These are phyloP conservation scores for Clavispora phyllophila DNA, from an alignment of 805 yeast species.

Conservation along the genomic window DNA sequence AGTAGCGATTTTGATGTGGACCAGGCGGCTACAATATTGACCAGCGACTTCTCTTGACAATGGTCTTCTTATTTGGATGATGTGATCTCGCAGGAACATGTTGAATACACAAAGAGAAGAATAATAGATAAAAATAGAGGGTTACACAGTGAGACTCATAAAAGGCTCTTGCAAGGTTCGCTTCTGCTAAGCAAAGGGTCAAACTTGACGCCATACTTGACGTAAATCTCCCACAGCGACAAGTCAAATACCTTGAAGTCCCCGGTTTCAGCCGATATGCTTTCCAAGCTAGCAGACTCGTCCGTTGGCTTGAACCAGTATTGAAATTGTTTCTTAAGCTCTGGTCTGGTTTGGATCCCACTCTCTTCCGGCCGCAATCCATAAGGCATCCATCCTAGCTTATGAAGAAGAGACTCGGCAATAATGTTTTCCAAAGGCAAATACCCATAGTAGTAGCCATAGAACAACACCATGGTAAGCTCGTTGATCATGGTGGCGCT, in stretches of 20 bases:
- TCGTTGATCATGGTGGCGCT: slow-evolving; percentile 24
- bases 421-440: slow-evolving; percentile 40
- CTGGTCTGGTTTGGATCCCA: not conserved
- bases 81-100: not conserved
- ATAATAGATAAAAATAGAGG: not conserved
- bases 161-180: slow-evolving; percentile 21
- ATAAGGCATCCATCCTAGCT: slow-evolving; percentile 41
- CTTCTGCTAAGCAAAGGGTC: slow-evolving; percentile 29
- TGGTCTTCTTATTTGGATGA: not conserved
- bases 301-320: slow-evolving; percentile 26
- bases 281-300: slow-evolving; percentile 15
- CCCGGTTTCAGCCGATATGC: slow-evolving; percentile 22
- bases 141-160: not conserved
- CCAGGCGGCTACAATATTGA: slow-evolving; percentile 6
- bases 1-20: slow-evolving; percentile 15
- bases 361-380: slow-evolving; percentile 12
- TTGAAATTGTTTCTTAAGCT: slow-evolving; percentile 1
- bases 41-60: slow-evolving; percentile 3
- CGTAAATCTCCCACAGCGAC: slow-evolving; percentile 36
- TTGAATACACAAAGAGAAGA: not conserved
- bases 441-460: slow-evolving; percentile 38
- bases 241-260: slow-evolving; percentile 41
- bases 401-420: slow-evolving; percentile 36
- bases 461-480: slow-evolving; percentile 35
- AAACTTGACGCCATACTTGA: slow-evolving; percentile 33